Conservation (phyloP, 345 rosid genomes). For the Citropsis articulata region DNA sequence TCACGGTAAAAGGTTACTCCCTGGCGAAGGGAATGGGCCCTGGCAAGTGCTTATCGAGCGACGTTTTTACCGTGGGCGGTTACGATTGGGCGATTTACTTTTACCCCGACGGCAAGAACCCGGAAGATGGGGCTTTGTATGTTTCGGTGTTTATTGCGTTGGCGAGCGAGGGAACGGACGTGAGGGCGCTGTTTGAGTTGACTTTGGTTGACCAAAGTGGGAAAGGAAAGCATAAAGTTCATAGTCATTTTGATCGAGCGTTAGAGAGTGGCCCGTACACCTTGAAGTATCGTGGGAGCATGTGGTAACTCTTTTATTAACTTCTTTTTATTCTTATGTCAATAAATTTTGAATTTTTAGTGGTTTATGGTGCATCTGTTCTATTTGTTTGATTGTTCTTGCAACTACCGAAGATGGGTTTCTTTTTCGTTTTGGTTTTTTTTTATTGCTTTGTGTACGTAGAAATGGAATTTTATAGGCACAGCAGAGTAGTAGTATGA, state of each 20-base stretch:
- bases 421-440: neutral
- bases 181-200: slow-evolving; percentile 87
- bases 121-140: slow-evolving; percentile 63
- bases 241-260: slow-evolving; percentile 92
- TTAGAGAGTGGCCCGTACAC: slow-evolving; percentile 88
- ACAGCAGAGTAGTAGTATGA: neutral
- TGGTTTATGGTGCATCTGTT: slow-evolving; percentile 1
- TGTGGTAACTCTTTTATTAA: slow-evolving; percentile 59
- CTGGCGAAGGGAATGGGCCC: slow-evolving; percentile 79
- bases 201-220: slow-evolving; percentile 93
- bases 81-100: slow-evolving; percentile 93
- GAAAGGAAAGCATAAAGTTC: slow-evolving; percentile 82
- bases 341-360: neutral
- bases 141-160: slow-evolving; percentile 87
- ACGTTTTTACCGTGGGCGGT: slow-evolving; percentile 79
- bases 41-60: slow-evolving; percentile 80
- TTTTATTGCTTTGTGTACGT: neutral
- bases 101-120: slow-evolving; percentile 90
- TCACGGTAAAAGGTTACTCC: slow-evolving; percentile 76
- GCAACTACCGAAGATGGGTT: neutral
- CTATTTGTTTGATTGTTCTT: neutral
- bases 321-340: neutral
- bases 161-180: slow-evolving; percentile 87
- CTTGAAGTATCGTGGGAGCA: slow-evolving; percentile 82
- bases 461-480: neutral